Evolutionary conservation across 176 grass and related monocot species (phyloP).

Genomic region (Areca catechu): DNA sequence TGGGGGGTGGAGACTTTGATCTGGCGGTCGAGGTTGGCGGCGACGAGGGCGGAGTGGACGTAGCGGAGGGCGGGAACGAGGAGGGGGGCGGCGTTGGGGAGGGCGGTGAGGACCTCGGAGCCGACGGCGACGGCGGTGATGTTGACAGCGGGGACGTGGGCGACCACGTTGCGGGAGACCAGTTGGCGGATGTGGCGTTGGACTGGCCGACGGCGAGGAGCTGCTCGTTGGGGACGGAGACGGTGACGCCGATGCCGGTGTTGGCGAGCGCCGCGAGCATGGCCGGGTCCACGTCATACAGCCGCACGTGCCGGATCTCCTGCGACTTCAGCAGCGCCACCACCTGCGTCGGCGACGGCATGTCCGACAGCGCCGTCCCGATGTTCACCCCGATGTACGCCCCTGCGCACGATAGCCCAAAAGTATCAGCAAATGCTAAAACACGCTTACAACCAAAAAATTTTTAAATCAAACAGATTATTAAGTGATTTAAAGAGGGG

Average conservation of each 20-base stretch:
- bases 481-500: too few relatives aligned
- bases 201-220: slow-evolving; percentile 82
- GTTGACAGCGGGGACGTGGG: slow-evolving; percentile 73
- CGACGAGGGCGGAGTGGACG: slow-evolving; percentile 87
- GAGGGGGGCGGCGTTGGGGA: slow-evolving; percentile 60
- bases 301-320: slow-evolving; percentile 64
- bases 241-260: slow-evolving; percentile 66
- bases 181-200: slow-evolving; percentile 80
- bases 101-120: slow-evolving; percentile 72
- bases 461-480: too few relatives aligned
- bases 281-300: slow-evolving; percentile 68
- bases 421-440: neutral
- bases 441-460: neutral
- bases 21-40: slow-evolving; percentile 66
- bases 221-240: slow-evolving; percentile 95
- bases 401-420: slow-evolving; percentile 19
- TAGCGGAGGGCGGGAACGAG: slow-evolving; percentile 71
- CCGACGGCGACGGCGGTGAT: slow-evolving; percentile 85
- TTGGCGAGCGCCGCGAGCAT: slow-evolving; percentile 74
- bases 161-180: slow-evolving; percentile 66
- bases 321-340: slow-evolving; percentile 70
- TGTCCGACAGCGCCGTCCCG: slow-evolving; percentile 69
- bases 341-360: slow-evolving; percentile 74
- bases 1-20: slow-evolving; percentile 86
- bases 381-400: slow-evolving; percentile 88